A percentile compares a stretch with the other conserved stretches of the same genome.
These are phyloP conservation scores for Azolla pinnata DNA, from an alignment of 75 land plant species.

Conservation along the genomic window DNA sequence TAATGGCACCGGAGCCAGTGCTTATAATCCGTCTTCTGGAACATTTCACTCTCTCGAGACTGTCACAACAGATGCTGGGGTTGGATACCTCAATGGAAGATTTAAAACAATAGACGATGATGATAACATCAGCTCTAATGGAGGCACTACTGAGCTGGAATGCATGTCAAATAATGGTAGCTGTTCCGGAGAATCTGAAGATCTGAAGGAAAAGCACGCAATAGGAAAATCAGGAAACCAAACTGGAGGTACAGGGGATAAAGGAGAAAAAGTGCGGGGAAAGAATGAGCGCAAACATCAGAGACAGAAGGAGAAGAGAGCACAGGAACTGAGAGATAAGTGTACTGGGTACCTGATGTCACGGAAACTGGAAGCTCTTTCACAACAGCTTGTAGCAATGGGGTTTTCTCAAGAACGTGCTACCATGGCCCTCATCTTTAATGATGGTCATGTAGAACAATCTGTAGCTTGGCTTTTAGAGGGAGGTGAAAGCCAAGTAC, in stretches of 20 bases:
- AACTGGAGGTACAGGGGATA: conserved; percentile 53
- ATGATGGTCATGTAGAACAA: conserved; percentile 74
- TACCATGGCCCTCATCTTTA: conserved; percentile 80
- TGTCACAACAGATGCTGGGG: conserved; percentile 16
- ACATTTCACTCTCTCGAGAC: conserved; percentile 62
- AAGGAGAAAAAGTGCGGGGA: conserved; percentile 63
- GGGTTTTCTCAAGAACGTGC: conserved; percentile 76
- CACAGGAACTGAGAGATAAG: conserved; percentile 75
- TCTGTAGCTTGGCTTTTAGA: conserved; percentile 78
- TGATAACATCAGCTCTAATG: conserved; percentile 31
- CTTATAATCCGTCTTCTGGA: conserved; percentile 61
- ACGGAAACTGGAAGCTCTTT: conserved; percentile 64
- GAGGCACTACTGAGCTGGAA: conserved; percentile 40
- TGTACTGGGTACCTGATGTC: conserved; percentile 75
- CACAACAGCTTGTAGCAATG: conserved; percentile 81
- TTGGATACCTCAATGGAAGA: conserved; percentile 30
- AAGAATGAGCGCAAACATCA: conserved; percentile 93
- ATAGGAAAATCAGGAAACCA: conserved; percentile 23
- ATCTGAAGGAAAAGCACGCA: conserved; percentile 26
- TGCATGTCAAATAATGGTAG: conserved; percentile 67
- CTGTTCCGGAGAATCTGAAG: conserved; percentile 79
- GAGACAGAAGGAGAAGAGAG: conserved; percentile 80
- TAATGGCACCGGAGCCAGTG: conserved; percentile 40
- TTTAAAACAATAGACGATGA: conserved; percentile 53
- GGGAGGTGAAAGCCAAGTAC: conserved; percentile 34